Evolutionary conservation across 257 asterid genomes (phyloP).

Genomic region (Solanum pimpinellifolium): DNA sequence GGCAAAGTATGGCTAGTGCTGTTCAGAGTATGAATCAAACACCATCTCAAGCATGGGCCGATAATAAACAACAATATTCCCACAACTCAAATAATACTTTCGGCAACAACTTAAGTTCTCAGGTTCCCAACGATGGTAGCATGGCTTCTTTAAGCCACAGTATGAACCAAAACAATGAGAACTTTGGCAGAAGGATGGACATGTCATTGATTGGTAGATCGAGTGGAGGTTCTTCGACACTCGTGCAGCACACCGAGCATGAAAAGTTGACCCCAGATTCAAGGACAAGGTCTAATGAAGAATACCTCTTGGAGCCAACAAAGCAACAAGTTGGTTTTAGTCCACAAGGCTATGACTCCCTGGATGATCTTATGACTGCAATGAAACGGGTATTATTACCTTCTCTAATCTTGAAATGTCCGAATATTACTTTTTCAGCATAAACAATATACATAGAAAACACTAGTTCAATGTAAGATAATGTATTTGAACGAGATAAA

Average conservation of each 20-base stretch:
- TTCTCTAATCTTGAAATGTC: background rate
- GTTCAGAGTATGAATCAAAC: conserved; percentile 25
- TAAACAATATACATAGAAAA: background rate
- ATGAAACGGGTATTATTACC: conserved; percentile 47
- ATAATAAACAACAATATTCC: conserved; percentile 18
- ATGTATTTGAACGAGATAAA: background rate
- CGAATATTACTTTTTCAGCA: background rate
- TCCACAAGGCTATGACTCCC: conserved; percentile 43
- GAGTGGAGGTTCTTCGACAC: conserved; percentile 26
- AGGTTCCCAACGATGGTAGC: conserved; percentile 21
- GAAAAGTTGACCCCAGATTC: conserved; percentile 15
- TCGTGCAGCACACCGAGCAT: conserved; percentile 29
- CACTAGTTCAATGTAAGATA: background rate
- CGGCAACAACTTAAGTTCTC: conserved; percentile 23
- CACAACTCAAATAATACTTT: conserved; percentile 18
- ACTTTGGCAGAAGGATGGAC: conserved; percentile 30
- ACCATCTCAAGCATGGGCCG: conserved; percentile 38
- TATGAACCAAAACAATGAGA: conserved; percentile 22
- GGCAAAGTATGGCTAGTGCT: conserved; percentile 25
- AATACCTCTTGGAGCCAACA: conserved; percentile 36
- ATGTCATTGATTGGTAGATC: conserved; percentile 30
- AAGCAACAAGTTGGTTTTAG: conserved; percentile 36
- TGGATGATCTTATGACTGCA: conserved; percentile 61
- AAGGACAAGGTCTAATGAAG: conserved; percentile 35
- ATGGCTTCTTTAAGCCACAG: conserved; percentile 22